Evolutionary conservation across 2,329 filamentous ascomycete species (phyloP).

Genomic region (Aspergillus fischeri): DNA sequence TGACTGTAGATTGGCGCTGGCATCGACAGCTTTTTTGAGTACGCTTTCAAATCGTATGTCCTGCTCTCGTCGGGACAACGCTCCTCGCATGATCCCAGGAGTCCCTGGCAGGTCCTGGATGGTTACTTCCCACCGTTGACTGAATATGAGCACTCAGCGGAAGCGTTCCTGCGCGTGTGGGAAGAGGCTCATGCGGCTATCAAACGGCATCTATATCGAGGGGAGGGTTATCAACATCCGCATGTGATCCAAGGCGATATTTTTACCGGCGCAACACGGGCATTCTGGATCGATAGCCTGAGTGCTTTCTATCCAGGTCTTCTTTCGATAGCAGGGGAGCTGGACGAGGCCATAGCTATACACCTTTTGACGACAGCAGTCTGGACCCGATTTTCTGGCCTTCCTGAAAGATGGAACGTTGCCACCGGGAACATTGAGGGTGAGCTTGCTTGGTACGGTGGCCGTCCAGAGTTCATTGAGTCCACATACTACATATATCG

Average conservation of each 20-base stretch:
- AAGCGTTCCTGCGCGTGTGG: constrained; percentile 79
- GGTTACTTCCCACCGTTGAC: constrained; percentile 63
- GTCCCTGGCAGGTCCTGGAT: constrained; percentile 50
- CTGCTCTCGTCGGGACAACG: constrained; percentile 70
- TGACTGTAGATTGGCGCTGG: constrained; percentile 71
- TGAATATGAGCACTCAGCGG: constrained; percentile 65
- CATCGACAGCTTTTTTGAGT: constrained; percentile 98
- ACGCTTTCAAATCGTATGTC: constrained; percentile 91
- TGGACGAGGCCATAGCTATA: constrained; percentile 86
- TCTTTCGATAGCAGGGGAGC: constrained; percentile 76
- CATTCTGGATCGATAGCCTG: constrained; percentile 93
- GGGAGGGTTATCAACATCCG: constrained; percentile 70
- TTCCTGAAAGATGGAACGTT: constrained; percentile 92
- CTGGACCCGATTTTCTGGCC: constrained; percentile 90
- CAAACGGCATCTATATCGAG: constrained; percentile 84
- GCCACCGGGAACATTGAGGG: constrained; percentile 78
- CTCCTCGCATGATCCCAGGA: constrained; percentile 31
- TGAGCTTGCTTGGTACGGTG: constrained; percentile 89
- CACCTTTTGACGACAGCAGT: constrained; percentile 88
- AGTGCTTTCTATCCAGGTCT: constrained; percentile 94
- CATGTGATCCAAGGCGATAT: constrained; percentile 92
- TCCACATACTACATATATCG: constrained; percentile 95
- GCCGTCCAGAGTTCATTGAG: constrained; percentile 93
- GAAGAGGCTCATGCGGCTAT: constrained; percentile 80
- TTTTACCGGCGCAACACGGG: constrained; percentile 78